Base-by-base conservation (phyloP, 768 basidiomycete genomes). In the Serendipita sp. region DNA sequence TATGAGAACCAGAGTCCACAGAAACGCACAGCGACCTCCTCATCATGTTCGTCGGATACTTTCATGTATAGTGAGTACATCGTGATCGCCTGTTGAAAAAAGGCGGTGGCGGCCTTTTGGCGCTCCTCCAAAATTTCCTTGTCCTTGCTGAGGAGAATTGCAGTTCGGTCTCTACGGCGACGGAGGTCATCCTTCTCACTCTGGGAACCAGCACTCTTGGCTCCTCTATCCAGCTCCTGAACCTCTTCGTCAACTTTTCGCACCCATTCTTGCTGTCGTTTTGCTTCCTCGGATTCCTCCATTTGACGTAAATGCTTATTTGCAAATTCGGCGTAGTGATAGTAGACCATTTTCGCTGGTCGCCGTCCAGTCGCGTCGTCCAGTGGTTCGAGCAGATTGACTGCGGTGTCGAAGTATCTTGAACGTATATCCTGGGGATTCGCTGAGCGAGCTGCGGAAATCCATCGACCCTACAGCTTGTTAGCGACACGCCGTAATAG, bases 1-100 rank as follows among this genome's bases (percentile, higher is more conserved):
- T 92, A 90, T 0, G 86, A 82, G 65, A 97, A 84, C 96, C 95
- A 98, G 2, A 98, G 78, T 1, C 94, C 93, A 66, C 83, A 85
- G 30, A 99, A 77, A 11, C 90, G 83, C 61, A 92, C 87, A 2
- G 86, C 77, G 0, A 82, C 83, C 61, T 88, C 83, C 62, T 85
- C 83, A 69, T 98, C 90, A 65, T 82, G 85, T 0, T 73, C 73
- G 67, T 91, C 85, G 0, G 88, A 87, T 0, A 78, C 71, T 30
- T 79, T 74, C 42, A 99, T 77, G 64, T 85, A 85, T 17, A 77
- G 79, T 2, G 91, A 85, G 72, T 90, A 93, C 90, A 94, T 94
- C 42, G 83, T 78, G 62, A 96, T 76, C 0, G 94, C 88, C 62
- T 82, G 80, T 30, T 77, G 74, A 7, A 97, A 79, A 71, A 92